Conservation (phyloP, 2,329 filamentous ascomycete species). For the Rutstroemia sydowiana region DNA sequence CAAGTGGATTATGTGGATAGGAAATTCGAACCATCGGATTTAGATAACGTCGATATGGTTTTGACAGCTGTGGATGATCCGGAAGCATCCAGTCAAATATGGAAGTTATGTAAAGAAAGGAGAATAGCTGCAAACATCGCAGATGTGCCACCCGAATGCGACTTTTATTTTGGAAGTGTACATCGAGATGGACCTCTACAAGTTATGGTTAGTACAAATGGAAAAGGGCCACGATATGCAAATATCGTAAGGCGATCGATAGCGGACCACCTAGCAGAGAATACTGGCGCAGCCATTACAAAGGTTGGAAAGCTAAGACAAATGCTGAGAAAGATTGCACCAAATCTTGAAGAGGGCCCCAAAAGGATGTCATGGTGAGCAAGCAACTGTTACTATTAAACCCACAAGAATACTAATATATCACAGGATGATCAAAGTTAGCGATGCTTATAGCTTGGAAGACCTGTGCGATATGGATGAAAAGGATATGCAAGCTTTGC, state of each 20-base stretch:
- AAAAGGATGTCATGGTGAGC: constrained; percentile 85
- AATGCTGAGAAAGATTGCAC: constrained; percentile 72
- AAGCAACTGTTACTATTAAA: constrained; percentile 24
- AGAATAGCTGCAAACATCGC: constrained; percentile 90
- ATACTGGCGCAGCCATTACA: constrained; percentile 78
- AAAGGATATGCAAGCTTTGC: constrained; percentile 74
- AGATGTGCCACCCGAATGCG: constrained; percentile 92
- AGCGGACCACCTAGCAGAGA: constrained; percentile 64
- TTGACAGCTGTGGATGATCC: constrained; percentile 91
- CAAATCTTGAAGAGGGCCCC: constrained; percentile 63
- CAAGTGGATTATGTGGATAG: constrained; percentile 78
- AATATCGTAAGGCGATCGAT: constrained; percentile 81
- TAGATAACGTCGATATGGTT: constrained; percentile 83
- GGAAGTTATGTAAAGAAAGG: constrained; percentile 83
- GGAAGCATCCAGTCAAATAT: constrained; percentile 80
- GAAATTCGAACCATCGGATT: constrained; percentile 77
- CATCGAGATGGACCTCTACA: constrained; percentile 93
- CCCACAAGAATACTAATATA: constrained; percentile 27
- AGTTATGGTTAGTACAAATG: constrained; percentile 98
- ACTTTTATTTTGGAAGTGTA: constrained; percentile 97
- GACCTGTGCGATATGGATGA: constrained; percentile 78
- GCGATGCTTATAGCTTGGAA: constrained; percentile 77
- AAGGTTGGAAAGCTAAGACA: constrained; percentile 73
- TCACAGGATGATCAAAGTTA: constrained; percentile 80
- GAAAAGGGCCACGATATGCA: constrained; percentile 86